These are phyloP conservation scores for Fomitopsis palustris DNA, from an alignment of 1,284 basidiomycete species.

Conservation along the genomic window DNA sequence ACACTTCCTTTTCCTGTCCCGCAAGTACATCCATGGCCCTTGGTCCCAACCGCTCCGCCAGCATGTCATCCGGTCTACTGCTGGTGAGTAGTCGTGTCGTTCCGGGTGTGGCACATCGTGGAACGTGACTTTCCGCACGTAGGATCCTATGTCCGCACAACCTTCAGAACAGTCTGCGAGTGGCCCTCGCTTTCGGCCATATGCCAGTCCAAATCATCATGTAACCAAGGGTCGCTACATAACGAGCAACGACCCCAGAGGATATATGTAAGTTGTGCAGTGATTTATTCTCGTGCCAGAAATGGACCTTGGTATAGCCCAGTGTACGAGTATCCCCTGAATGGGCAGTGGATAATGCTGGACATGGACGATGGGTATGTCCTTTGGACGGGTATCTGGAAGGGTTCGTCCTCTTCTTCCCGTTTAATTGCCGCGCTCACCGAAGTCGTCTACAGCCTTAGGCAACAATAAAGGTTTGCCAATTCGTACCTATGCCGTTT, in stretches of 20 bases:
- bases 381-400: conserved; percentile 87
- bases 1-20: conserved; percentile 1
- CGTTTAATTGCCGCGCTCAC: neutral
- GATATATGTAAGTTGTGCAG: conserved; percentile 65
- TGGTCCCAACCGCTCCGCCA: conserved; percentile 24
- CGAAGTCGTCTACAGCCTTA: conserved; percentile 45
- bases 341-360: conserved; percentile 91
- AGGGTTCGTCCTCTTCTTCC: conserved; percentile 46
- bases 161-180: conserved; percentile 32
- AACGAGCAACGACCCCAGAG: conserved; percentile 80
- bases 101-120: neutral
- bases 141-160: conserved; percentile 52
- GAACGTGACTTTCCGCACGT: conserved; percentile 2
- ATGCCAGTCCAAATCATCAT: conserved; percentile 70
- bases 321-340: conserved; percentile 83
- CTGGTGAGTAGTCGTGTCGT: conserved; percentile 17
- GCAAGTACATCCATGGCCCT: conserved; percentile 22
- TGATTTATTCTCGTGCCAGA: neutral
- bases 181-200: conserved; percentile 68
- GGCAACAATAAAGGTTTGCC: conserved; percentile 77
- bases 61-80: conserved; percentile 28
- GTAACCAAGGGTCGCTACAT: conserved; percentile 83
- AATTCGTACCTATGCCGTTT: neutral
- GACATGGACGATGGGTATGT: conserved; percentile 87
- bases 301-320: conserved; percentile 43